phyloP scores from a whole-genome alignment of 495 filamentous ascomycete species.

The Annulohypoxylon stygium region DNA sequence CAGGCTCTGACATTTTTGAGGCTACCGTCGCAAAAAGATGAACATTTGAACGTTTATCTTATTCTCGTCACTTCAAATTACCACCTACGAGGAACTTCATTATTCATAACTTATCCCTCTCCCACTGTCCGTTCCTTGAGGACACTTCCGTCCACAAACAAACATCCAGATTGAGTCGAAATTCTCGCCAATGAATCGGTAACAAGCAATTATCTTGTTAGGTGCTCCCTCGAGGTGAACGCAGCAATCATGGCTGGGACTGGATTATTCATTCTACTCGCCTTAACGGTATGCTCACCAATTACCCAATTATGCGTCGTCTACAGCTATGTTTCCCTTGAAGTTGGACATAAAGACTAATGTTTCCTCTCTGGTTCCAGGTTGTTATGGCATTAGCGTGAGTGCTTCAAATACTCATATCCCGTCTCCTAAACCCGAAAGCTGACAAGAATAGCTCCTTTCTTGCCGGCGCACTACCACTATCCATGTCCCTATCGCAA shows the following conservation, averaged over 20 bases:
- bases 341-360: slow-evolving; percentile 18
- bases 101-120: background rate
- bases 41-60: slow-evolving; percentile 7
- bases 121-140: slow-evolving; percentile 6
- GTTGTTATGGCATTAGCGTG: slow-evolving; percentile 96
- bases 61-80: slow-evolving; percentile 17
- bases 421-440: slow-evolving; percentile 27
- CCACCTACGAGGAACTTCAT: slow-evolving; percentile 4
- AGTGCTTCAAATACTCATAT: slow-evolving; percentile 50
- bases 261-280: slow-evolving; percentile 88
- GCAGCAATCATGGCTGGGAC: slow-evolving; percentile 49
- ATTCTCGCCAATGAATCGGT: slow-evolving; percentile 49
- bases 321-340: background rate
- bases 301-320: background rate
- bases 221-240: slow-evolving; percentile 38
- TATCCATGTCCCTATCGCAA: slow-evolving; percentile 89
- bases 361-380: slow-evolving; percentile 48
- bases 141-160: slow-evolving; percentile 9
- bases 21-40: slow-evolving; percentile 49
- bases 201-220: slow-evolving; percentile 35
- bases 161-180: slow-evolving; percentile 1
- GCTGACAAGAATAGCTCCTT: slow-evolving; percentile 78
- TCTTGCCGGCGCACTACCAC: slow-evolving; percentile 90
- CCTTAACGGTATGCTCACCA: slow-evolving; percentile 66
- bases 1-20: slow-evolving; percentile 36